Percentiles rank a stretch among this genome's conserved stretches.
Evolutionary conservation across 768 basidiomycete genomes (phyloP).

Genomic region (Termitomyces sp.): DNA sequence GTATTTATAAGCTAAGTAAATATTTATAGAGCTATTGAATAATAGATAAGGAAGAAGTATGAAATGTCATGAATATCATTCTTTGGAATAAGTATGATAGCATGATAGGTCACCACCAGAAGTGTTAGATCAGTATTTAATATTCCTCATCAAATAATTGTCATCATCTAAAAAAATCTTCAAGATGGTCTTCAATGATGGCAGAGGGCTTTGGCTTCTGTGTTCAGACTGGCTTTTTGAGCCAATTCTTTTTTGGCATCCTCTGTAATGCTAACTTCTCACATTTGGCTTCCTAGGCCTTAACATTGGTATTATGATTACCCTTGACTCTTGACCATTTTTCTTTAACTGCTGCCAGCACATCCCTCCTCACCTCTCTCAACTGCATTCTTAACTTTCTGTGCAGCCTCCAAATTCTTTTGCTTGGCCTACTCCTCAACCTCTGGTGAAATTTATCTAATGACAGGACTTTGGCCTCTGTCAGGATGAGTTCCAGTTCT

Average conservation of each 20-base stretch:
- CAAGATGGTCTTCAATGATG: background rate
- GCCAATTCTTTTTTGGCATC: slow-evolving; percentile 12
- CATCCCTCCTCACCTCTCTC: too few species aligned
- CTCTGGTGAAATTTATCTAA: background rate
- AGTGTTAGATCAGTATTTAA: background rate
- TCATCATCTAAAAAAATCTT: slow-evolving; percentile 1
- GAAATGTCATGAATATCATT: too few species aligned
- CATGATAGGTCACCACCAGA: too few species aligned
- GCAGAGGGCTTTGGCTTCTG: slow-evolving; percentile 13
- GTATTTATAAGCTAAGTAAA: too few species aligned
- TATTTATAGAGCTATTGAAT: too few species aligned
- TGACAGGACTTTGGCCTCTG: background rate
- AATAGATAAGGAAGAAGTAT: too few species aligned
- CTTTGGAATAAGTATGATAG: too few species aligned
- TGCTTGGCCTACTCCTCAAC: background rate
- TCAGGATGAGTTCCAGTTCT: too few species aligned
- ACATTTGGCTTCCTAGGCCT: slow-evolving; percentile 13
- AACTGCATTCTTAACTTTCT: too few species aligned
- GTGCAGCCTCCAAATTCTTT: background rate
- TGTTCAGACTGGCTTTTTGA: slow-evolving; percentile 13
- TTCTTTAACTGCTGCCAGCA: slow-evolving; percentile 5
- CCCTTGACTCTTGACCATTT: slow-evolving; percentile 14
- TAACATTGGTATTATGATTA: slow-evolving; percentile 8
- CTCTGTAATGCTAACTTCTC: slow-evolving; percentile 4
- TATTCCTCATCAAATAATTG: too few species aligned